Base-by-base conservation (phyloP, 1,139 yeast species). In the Kodamaea alishanica region DNA sequence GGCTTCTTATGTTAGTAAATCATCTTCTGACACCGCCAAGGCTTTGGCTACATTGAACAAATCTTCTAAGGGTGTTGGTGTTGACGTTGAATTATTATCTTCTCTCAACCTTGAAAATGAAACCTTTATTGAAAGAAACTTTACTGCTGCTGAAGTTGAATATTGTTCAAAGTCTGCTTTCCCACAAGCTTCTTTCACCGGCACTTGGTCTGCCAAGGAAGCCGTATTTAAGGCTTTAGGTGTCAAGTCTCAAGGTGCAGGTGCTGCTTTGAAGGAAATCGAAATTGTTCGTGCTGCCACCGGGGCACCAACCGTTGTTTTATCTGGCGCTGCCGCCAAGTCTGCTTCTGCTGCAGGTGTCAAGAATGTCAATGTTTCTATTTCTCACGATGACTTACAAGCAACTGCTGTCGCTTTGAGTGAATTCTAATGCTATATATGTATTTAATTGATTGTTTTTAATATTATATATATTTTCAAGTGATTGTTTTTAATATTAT, bases 141-240 rank as follows among this genome's bases (percentile, higher is more conserved):
- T 90, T 73, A 89, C 97, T 35, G 69, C 63, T 7, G 73, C 66
- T 20, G 99, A 92, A 71, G 81, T 83, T 52, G 72, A 67, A 35
- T 92, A 92, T 74, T 90, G 97, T 64, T 60, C 66, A 42, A 58
- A 70, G 37, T 79, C 96, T 31, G 70, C 96, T 30, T 75, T 75
- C 51, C 86, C 95, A 40, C 87, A 81, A 60, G 89, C 97, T 15
- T 88, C 97, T 6, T 92, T 77, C 66, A 90, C 98, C 28, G 99
- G 99, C 39, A 85, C 95, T 36, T 92, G 99, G 99, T 87, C 96
- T 32, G 98, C 98, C 39, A 92, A 92, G 70, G 99, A 92, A 70
- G 98, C 99, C 29, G 97, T 89, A 31, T 92, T 92, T 81, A 92
- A 92, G 73, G 87, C 96, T 15, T 75, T 92, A 56, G 92, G 95